Base-by-base conservation (phyloP, 2,329 filamentous ascomycete species). In the Fusarium tricinctum region DNA sequence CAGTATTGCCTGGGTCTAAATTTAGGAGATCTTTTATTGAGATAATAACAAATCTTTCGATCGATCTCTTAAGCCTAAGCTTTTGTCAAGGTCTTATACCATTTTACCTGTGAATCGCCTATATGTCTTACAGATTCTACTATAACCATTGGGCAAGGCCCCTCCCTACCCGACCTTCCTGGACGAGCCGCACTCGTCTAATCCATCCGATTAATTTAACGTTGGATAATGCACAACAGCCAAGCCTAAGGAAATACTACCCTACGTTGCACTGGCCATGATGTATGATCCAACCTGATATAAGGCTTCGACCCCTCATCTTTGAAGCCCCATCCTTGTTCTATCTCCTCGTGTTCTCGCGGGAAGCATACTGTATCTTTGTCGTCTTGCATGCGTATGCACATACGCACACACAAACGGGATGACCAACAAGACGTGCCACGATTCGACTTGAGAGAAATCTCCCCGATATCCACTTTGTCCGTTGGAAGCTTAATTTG, bases 401-500 rank as follows among this genome's bases (percentile, higher is more conserved):
- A 39, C 46, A 60, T 22, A 32, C 40, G 52, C 50, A 63, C 35
- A 42, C 50, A 42, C 42, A 57, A 39, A 60, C 45, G 33, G 33
- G 8, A 54, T 8, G 15, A 35, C 50, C 52, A 65, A 49, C 58
- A 26, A 65, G 48, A 68, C 68, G 55, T 68, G 65, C 43, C 48
- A 70, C 68, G 58, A 44, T 58, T 35, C 10, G 7, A 33, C 54
- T 55, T 39, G 49, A 69, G 62, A 58, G 59, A 66, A 56, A 63
- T 69, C 64, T 59, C 63, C 69, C 58, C 68, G 58, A 57, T 60
- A 58, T 60, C 70, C 70, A 74, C 72, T 69, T 67, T 57, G 54
- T 50, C 53, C 61, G 64, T 59, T 71, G 66, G 62, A 60, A 72
- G 62, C 66, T 72, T 58, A 66, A 61, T 61, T 58, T 72, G 61